phyloP scores from a whole-genome alignment of 352 stramenopile species.

The Pythium phragmiticola region DNA sequence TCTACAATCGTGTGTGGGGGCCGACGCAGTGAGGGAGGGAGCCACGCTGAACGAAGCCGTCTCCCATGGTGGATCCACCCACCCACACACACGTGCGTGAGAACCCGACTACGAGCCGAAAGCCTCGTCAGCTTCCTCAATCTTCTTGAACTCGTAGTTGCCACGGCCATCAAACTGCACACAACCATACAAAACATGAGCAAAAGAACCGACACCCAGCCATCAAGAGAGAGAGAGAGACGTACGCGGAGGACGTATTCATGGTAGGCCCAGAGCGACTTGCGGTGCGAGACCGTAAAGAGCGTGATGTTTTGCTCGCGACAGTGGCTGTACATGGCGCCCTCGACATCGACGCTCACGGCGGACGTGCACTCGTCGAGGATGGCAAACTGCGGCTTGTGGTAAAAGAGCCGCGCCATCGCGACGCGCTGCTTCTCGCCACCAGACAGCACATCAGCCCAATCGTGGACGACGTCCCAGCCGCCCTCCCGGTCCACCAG shows the following conservation, averaged over 20 bases:
- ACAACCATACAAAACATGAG: slow-evolving; percentile 7
- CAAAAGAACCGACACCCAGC: neutral
- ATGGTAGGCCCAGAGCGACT: slow-evolving; percentile 90
- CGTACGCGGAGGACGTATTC: slow-evolving; percentile 78
- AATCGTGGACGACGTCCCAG: slow-evolving; percentile 84
- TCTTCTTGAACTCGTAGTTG: slow-evolving; percentile 87
- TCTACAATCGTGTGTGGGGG: too few relatives aligned
- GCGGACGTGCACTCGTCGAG: slow-evolving; percentile 87
- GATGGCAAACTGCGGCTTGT: slow-evolving; percentile 90
- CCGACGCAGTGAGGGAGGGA: too few relatives aligned
- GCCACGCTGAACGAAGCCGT: too few relatives aligned
- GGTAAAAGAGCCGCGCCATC: slow-evolving; percentile 89
- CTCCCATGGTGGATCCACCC: too few relatives aligned
- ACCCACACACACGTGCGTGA: too few relatives aligned
- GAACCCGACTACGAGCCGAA: slow-evolving; percentile 56
- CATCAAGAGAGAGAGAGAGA: slow-evolving; percentile 11
- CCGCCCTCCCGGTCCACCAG: slow-evolving; percentile 71
- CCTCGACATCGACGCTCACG: slow-evolving; percentile 87
- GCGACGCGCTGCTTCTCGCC: slow-evolving; percentile 91
- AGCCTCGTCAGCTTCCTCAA: slow-evolving; percentile 69
- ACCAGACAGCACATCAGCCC: slow-evolving; percentile 84
- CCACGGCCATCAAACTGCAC: slow-evolving; percentile 80
- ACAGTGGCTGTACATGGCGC: slow-evolving; percentile 84
- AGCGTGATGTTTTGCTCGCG: slow-evolving; percentile 89
- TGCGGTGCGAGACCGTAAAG: slow-evolving; percentile 90